Percentiles rank a stretch among this genome's conserved stretches.
phyloP scores from a whole-genome alignment of 176 grass and related monocot genomes.

The Rhynchospora tenuis region DNA sequence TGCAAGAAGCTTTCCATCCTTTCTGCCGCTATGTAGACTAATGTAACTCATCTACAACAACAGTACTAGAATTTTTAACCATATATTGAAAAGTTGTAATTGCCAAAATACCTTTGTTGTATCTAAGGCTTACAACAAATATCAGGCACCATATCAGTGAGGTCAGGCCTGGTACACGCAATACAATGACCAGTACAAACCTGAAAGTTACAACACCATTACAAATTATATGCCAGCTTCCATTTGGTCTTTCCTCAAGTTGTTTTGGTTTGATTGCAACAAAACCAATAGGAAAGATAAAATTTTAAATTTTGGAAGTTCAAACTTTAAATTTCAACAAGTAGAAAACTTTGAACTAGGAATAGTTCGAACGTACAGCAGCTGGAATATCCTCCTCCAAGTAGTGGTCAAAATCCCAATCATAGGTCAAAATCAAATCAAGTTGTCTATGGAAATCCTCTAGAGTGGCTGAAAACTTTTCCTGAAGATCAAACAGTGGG shows the following conservation, averaged over 20 bases:
- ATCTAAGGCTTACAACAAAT: not conserved
- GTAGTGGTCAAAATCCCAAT: conserved; percentile 98
- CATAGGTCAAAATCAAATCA: conserved; percentile 70
- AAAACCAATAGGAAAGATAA: not conserved
- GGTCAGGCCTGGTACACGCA: not conserved
- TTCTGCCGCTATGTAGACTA: conserved; percentile 49
- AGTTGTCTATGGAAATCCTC: conserved; percentile 91
- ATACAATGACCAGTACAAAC: not conserved
- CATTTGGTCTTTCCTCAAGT: not conserved
- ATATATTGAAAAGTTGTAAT: not conserved
- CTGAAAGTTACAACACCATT: not conserved
- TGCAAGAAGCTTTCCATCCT: conserved; percentile 80
- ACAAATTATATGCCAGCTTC: not conserved
- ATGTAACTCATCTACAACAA: conserved; percentile 80
- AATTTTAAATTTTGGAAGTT: not conserved
- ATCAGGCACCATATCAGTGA: not conserved
- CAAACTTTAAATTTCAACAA: not conserved
- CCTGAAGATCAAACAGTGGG: conserved; percentile 85
- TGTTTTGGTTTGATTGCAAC: not conserved
- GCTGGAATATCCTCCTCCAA: conserved; percentile 91
- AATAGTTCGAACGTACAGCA: conserved; percentile 45
- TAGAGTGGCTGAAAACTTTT: conserved; percentile 59
- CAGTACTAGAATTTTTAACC: conserved; percentile 14
- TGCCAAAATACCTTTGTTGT: not conserved
- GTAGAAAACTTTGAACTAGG: not conserved